Evolutionary conservation across 768 basidiomycete genomes (phyloP), one percentile per base, ranked within the genome.

Genomic region (Tephrocybe sp.): DNA sequence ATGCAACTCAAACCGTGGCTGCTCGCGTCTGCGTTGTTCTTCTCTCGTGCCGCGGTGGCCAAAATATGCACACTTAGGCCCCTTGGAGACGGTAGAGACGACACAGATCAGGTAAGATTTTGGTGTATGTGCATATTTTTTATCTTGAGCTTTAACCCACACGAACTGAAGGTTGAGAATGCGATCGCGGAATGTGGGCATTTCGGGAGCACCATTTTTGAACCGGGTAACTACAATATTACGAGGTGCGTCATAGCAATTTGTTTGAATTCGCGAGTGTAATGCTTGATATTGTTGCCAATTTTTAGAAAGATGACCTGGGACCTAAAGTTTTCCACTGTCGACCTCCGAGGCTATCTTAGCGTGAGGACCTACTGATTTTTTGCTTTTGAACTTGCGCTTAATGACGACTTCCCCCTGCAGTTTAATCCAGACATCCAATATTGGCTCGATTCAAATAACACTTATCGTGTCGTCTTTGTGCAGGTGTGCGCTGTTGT

Each of bases 381-480:
- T 46, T 14, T 19, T 34, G 2, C 6, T 31, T 19, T 16, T 14
- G 12, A 14, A 42, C 32, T 19, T 10, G 9, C 7, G 26, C 45
- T 55, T 32, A 58, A n/a, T 13, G n/a, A 8, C 11, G 16, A 10
- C 35, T 19, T 20, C n/a, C 22, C 9, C 16, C 9, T 35, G 3
- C 45, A 83, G 81, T 83, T 82, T 62, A 60, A 70, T 12, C 79
- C 80, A 8, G 69, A 82, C 58, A 70, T 82, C 33, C 61, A 79
- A 41, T 82, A 69, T 56, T 83, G 83, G 83, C 66, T 83, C 46
- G 66, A 83, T 51, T 60, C 74, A 33, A 68, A 68, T 39, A 79
- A 77, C 56, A 84, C 82, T 1, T 82, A 78, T 60, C 73, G 79
- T 19, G 80, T 80, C n/a, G 77, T 83, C 20, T 82, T 80, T 60